Base-by-base conservation (phyloP, 768 basidiomycete species). In the Lactifluus echinatus region DNA sequence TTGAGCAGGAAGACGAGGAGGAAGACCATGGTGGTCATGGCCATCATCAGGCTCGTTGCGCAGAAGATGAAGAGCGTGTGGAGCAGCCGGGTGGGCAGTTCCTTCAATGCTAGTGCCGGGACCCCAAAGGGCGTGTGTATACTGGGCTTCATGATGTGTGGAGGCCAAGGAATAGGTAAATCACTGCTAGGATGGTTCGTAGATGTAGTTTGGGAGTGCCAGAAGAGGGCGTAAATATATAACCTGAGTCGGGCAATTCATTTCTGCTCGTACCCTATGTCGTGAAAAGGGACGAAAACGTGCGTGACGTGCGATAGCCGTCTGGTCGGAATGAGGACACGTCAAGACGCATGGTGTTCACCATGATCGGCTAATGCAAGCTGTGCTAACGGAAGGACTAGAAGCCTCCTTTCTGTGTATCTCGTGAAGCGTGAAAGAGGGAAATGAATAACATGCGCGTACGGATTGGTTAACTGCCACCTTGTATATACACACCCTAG, bases 401-500 rank as follows among this genome's bases (percentile, higher is more conserved):
- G 52, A 48, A 49, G 57, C 57, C n/a, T 59, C 57, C 57, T 59
- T 59, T 58, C 29, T 40, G 51, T 28, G 8, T n/a, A 36, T 42
- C 39, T 54, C 53, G 52, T 34, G 47, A 53, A 45, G n/a, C n/a
- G n/a, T n/a, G n/a, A n/a, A n/a, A n/a, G 48, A 8, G 15, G 12
- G 33, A 55, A 44, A 59, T 59, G 53, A 59, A 59, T 42, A 59
- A 59, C 58, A 59, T 59, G 58, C 58, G 53, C 53, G 52, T 59
- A 55, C 57, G 50, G 58, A 55, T 59, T 29, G 48, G 42, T 55
- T 53, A 31, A 59, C 58, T 39, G 53, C 58, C 57, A 59, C 57
- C 44, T 48, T 53, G 42, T 28, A 56, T 36, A 51, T 24, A 45
- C 36, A 50, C 42, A 55, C 58, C 53, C 58, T 59, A 55, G 26